Evolutionary conservation across 192 early-diverging fungal species (phyloP), one percentile per base, ranked within the genome.

Genomic region (Backusella westeae): DNA sequence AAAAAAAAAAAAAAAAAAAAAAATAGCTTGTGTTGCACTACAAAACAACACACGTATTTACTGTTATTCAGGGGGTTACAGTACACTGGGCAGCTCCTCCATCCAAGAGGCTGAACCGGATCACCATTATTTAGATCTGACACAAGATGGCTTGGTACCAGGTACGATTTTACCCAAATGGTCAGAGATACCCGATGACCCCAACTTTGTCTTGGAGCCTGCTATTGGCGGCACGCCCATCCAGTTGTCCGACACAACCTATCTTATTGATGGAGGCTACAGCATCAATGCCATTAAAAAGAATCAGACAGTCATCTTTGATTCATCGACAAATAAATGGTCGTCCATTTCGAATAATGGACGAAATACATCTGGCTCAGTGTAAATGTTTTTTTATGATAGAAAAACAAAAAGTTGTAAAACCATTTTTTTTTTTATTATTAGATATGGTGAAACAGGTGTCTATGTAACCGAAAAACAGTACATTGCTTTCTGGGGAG

Each of bases 111-210:
- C 67, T 1, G 19, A 38, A 21, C 7, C 34, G 17, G 67, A 69
- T 21, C 67, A 69, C 9, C 34, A 69, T 21, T 69, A 69, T 69
- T 12, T 69, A 10, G 67, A 69, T 38, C 35, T 69, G 36, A 69
- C 67, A 69, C 35, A 69, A 69, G 10, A 34, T 23, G 21, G 21
- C 15, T 35, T 69, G n/a, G 36, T 21, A 23, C 34, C n/a, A 21
- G 67, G 35, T 21, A 21, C 19, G 4, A 38, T 69, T 38, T 2
- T 12, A 34, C 38, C 67, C 35, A 59, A 59, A 69, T 69, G 67
- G 67, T 21, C 36, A 39, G n/a, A 21, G 34, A 38, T 69, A 17
- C 34, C n/a, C 9, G n/a, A 35, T 21, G 35, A 69, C 8, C 32
- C 19, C 1, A 69, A 69, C n/a, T 69, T 38, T n/a, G 34, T 38